Evolutionary conservation across 352 stramenopile species (phyloP).

Genomic region (Globisporangium nodosum): DNA sequence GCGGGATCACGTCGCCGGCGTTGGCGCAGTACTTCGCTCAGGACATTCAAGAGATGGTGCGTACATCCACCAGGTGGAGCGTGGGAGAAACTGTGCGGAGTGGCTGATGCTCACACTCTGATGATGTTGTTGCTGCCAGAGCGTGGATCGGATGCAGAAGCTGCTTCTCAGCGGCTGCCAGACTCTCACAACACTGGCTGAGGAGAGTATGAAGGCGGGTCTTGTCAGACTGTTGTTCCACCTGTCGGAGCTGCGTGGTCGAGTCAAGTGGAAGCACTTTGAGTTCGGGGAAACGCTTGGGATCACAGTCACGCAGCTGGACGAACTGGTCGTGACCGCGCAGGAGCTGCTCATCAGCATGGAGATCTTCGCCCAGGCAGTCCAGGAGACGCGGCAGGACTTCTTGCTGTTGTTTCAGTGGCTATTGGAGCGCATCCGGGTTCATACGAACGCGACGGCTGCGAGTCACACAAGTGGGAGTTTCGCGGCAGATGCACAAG

Average conservation of each 20-base stretch:
- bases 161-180: conserved; percentile 36
- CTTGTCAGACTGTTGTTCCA: conserved; percentile 40
- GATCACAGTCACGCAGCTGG: conserved; percentile 25
- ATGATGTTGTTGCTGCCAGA: conserved; percentile 19
- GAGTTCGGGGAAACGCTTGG: conserved; percentile 32
- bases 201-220: conserved; percentile 30
- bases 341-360: conserved; percentile 36
- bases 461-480: conserved; percentile 4
- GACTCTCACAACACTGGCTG: conserved; percentile 22
- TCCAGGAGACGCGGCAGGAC: conserved; percentile 57
- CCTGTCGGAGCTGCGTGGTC: conserved; percentile 47
- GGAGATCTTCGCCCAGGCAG: conserved; percentile 31
- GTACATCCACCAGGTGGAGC: not conserved
- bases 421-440: conserved; percentile 50
- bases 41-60: conserved; percentile 78
- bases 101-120: not conserved
- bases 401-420: conserved; percentile 61
- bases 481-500: not conserved
- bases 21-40: conserved; percentile 77
- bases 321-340: conserved; percentile 23
- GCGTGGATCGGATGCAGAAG: conserved; percentile 56
- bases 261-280: conserved; percentile 34
- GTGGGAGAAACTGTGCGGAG: not conserved
- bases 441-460: conserved; percentile 41
- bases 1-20: conserved; percentile 51